Conservation (phyloP, 257 asterid genomes). For the Fraxinus pennsylvanica region DNA sequence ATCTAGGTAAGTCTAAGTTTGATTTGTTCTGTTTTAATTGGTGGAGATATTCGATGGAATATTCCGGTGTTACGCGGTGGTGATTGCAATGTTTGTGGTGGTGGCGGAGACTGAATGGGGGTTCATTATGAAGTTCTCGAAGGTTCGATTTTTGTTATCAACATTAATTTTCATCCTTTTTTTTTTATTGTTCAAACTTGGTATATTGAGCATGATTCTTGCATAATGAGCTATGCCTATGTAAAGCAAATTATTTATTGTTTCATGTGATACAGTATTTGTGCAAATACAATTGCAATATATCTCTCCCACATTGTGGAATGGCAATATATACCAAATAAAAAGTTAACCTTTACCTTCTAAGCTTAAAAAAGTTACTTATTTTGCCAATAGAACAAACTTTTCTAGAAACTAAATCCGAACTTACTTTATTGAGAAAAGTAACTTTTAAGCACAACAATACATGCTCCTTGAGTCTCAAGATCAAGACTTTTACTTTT, state of each 20-base stretch:
- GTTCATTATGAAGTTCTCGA: conserved; percentile 63
- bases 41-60: conserved; percentile 84
- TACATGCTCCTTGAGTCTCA: background rate
- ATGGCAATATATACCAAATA: background rate
- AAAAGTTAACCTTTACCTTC: background rate
- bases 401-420: background rate
- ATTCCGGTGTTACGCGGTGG: conserved; percentile 91
- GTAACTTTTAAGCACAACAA: background rate
- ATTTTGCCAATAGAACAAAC: background rate
- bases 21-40: background rate
- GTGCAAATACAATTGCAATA: background rate
- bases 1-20: background rate
- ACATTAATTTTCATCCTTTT: background rate
- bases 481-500: background rate
- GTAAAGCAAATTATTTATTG: background rate
- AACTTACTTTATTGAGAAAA: background rate
- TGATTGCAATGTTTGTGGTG: conserved; percentile 65
- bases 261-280: background rate
- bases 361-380: background rate
- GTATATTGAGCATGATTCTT: background rate
- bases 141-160: conserved; percentile 39
- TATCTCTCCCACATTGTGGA: background rate
- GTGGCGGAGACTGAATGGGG: conserved; percentile 96
- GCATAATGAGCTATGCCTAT: background rate
- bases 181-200: background rate